Evolutionary conservation across 2,329 filamentous ascomycete species (phyloP), one percentile per base, ranked within the genome.

Genomic region (Nakataea oryzae): DNA sequence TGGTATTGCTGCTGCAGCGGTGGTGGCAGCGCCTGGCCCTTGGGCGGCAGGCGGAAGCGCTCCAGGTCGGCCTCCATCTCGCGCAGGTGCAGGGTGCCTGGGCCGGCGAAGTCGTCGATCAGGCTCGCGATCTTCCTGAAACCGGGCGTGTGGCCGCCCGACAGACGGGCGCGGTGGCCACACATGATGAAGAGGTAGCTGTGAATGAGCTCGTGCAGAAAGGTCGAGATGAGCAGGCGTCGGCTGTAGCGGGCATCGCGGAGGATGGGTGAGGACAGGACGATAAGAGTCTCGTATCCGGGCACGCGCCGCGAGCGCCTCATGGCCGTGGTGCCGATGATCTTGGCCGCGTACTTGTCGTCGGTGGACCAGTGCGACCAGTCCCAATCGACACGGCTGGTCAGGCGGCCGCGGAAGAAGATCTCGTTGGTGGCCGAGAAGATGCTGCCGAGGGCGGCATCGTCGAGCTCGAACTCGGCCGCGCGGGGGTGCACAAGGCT

Each of bases 141-240:
- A 2, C 83, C 85, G 2, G 75, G 70, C 2, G 85, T 87, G 66
- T 88, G 85, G 0, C 85, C 85, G 13, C 84, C 84, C 55, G 78
- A 75, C 28, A 76, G 73, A 47, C 79, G 74, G 0, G 84, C 84
- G 56, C 79, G 76, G 69, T 85, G 81, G 4, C 85, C 85, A 66
- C 84, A 86, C 60, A 74, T 76, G 62, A 88, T 80, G 66, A 88
- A 88, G 21, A 88, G 74, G 68, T 86, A 88, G 71, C 84, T 85
- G 72, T 88, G 85, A 58, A 88, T 85, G 66, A 87, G 79, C 72
- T 88, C 86, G 68, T 88, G 86, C 58, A 88, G 68, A 65, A 88
- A 87, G 0, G 85, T 86, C 8, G 82, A 84, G 59, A 88, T 85
- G 62, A 88, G 77, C 21, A 88, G 75, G 8, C 83, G 77, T 6